Conservation (phyloP, 257 asterid genomes). For the Solanum medicagineum region DNA sequence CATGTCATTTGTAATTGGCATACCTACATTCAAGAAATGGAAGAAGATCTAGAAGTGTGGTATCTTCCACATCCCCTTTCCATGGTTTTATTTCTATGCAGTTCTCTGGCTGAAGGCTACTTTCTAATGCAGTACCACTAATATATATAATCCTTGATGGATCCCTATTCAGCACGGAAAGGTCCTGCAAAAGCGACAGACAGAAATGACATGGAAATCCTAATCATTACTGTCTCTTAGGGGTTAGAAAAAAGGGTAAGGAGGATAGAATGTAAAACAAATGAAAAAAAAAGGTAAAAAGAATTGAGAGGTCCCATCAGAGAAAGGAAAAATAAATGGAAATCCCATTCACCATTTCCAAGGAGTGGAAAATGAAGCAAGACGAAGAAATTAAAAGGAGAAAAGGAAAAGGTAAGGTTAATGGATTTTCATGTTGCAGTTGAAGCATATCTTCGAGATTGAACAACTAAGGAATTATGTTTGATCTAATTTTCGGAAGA, state of each 20-base stretch:
- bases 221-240: not conserved
- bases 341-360: not conserved
- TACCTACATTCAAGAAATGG: constrained; percentile 88
- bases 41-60: constrained; percentile 76
- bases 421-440: not conserved
- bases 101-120: constrained; percentile 77
- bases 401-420: not conserved
- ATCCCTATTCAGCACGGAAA: constrained; percentile 76
- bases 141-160: constrained; percentile 62
- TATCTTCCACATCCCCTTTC: constrained; percentile 76
- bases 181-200: constrained; percentile 51
- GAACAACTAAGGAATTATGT: not conserved
- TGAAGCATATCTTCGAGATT: not conserved
- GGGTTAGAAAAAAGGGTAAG: not conserved
- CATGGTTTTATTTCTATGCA: constrained; percentile 53
- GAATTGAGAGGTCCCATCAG: not conserved
- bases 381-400: not conserved
- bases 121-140: constrained; percentile 70
- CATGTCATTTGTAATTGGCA: not conserved
- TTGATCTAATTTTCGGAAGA: not conserved
- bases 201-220: not conserved
- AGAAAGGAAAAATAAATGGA: not conserved
- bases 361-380: not conserved
- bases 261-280: not conserved
- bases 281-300: not conserved